Evolutionary conservation across 768 basidiomycete genomes (phyloP), one percentile per base, ranked within the genome.

Genomic region (Royoungia palumana): DNA sequence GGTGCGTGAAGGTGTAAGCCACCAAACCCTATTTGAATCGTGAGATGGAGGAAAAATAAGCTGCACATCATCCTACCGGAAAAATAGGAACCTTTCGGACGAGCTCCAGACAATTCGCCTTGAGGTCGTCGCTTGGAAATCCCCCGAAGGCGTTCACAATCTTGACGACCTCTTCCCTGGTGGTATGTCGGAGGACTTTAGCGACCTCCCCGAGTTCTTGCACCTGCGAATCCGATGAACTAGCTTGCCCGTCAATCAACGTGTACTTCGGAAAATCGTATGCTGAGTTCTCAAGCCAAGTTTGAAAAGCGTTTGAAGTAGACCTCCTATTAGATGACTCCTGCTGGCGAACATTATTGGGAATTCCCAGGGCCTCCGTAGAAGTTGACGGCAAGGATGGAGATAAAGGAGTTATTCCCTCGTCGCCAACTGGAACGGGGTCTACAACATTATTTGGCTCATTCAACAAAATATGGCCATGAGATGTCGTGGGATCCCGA

Each of bases 1-100:
- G 24, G 42, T 65, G 66, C 6, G 66, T 65, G 25, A 61, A 65
- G 3, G 54, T 53, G 35, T 68, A 66, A 22, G 64, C 66, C 7
- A 66, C 56, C 40, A 65, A 35, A 34, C 61, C 65, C 63, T 65
- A 22, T 34, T 19, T 2, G 19, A 10, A 20, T 30, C 6, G 28
- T 63, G 38, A 57, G 60, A 47, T 8, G 10, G 35, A 34, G 2
- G 16, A 46, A 49, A 6, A 17, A 28, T 16, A 41, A 45, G 34
- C 13, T 19, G 37, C 7, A 35, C 32, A 35, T 21, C 16, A 38
- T 2, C 61, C 22, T 35, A 67, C 64, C 39, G 61, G 66, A 37
- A 66, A 59, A 21, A 63, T 56, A 1, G 58, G 64, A 25, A 36
- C 35, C 13, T 49, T 44, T 39, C 10, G 39, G 27, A 64, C 48